Conservation (phyloP, 176 grass and related monocot genomes). For the Aegilops tauschii region DNA sequence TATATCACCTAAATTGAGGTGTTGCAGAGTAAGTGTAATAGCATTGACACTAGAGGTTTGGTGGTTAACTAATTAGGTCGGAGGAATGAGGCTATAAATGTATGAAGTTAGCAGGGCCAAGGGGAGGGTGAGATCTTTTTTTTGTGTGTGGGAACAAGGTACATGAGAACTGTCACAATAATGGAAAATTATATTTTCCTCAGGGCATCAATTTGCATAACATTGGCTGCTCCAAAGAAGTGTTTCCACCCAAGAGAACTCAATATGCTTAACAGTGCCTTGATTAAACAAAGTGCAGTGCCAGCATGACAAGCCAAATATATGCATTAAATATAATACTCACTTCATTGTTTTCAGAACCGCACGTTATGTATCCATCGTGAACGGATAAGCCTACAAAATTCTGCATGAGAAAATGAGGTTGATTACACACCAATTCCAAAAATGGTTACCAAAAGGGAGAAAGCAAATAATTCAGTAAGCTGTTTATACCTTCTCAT, state of each 20-base stretch:
- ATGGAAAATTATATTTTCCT: neutral
- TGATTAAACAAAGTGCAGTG: neutral
- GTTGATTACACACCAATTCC: neutral
- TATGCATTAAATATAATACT: slow-evolving; percentile 39
- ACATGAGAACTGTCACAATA: neutral
- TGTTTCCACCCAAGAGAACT: neutral
- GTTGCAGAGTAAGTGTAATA: neutral
- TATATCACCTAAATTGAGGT: neutral
- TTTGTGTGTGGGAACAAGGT: too few species aligned
- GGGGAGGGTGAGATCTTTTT: neutral
- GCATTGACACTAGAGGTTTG: neutral
- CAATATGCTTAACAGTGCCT: neutral
- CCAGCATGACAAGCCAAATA: slow-evolving; percentile 18
- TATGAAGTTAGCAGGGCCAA: neutral
- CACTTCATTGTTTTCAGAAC: slow-evolving; percentile 96
- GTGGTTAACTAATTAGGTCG: neutral
- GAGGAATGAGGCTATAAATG: neutral
- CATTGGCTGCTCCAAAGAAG: neutral
- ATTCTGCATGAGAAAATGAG: slow-evolving; percentile 68
- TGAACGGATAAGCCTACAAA: slow-evolving; percentile 96
- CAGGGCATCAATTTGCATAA: neutral
- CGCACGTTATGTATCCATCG: slow-evolving; percentile 92
- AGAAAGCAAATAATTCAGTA: neutral
- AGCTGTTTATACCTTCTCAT: slow-evolving; percentile 69
- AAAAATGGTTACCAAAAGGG: slow-evolving; percentile 2